Evolutionary conservation across 2,329 filamentous ascomycete genomes (phyloP), one percentile per base, ranked within the genome.

Genomic region (Aspergillus texensis): DNA sequence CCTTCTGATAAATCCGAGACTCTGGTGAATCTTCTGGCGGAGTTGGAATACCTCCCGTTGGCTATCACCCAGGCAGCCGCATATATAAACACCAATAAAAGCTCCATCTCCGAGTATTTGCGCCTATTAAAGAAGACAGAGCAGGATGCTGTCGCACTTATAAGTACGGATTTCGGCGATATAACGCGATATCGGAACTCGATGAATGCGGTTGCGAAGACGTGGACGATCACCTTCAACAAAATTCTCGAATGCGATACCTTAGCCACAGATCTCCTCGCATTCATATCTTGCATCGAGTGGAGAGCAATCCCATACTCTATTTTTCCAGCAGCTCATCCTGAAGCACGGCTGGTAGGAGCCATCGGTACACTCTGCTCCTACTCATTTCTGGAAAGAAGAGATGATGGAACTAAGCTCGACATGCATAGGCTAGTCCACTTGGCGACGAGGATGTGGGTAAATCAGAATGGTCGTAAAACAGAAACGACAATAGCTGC

Each of bases 191-290:
- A 79, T 57, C 56, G 39, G 3, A 62, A 71, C 10, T 61, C 71
- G 14, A 65, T 67, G 43, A 78, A 76, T 62, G 66, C 77, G 4
- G 68, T 80, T 21, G 71, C 73, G 12, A 76, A 67, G 2, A 65
- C 56, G 34, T 81, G 75, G 76, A 66, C 71, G 8, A 74, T 80
- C 32, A 77, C 76, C 6, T 78, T 80, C 53, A 60, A 76, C 11
- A 70, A 77, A 45, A 78, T 80, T 32, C 69, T 60, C 21, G 50
- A 62, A 24, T 46, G 62, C 26, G 65, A 79, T 64, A 56, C 58
- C 6, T 58, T 75, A 24, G 78, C 78, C 4, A 71, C 68, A 24
- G 67, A 74, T 30, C 72, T 74, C 39, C 68, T 80, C 11, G 71
- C 65, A 39, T 75, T 76, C 24, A 76, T 80, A 66, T 58, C 61